Evolutionary conservation across 2,329 filamentous ascomycete genomes (phyloP), one percentile per base, ranked within the genome.

Genomic region (Trichophyton benhamiae): DNA sequence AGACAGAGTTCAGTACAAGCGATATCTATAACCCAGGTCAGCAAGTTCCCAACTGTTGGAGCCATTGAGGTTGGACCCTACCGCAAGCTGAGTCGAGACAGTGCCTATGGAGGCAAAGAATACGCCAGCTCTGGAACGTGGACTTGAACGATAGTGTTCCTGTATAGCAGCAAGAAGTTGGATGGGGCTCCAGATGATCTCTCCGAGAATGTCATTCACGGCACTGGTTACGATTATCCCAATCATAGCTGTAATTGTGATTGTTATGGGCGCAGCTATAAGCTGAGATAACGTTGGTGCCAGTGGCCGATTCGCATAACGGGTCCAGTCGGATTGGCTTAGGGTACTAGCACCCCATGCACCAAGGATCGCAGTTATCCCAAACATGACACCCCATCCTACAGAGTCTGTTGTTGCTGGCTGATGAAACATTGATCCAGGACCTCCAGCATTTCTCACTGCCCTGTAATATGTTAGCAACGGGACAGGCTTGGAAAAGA

Each of bases 271-370:
- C 17, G 69, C 73, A 13, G 70, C 69, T 36, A 67, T 53, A 17
- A 66, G 62, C 33, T 67, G 66, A 2, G 66, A 69, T 48, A 71
- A 58, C 2, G 66, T 67, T 2, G 68, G 67, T 11, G 68, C 68
- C 36, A 66, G 62, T 53, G 65, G 66, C 13, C 65, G 66, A 27
- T 68, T 65, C 3, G 75, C 72, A 62, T 77, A 79, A 5, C 77
- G 73, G 1, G 75, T 72, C 65, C 75, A 79, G 67, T 79, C 77
- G 77, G 77, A 64, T 78, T 80, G 13, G 74, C 74, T 41, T 78
- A 68, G 57, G 20, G 57, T 33, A 2, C 77, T 77, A 3, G 76
- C 75, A 4, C 76, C 74, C 58, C 78, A 77, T 27, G 71, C 69
- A 3, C 77, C 78, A 20, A 79, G 75, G 3, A 74, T 71, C 0